These are phyloP conservation scores for Corymbia calophylla DNA, from an alignment of 441 rosid species.

Conservation along the genomic window DNA sequence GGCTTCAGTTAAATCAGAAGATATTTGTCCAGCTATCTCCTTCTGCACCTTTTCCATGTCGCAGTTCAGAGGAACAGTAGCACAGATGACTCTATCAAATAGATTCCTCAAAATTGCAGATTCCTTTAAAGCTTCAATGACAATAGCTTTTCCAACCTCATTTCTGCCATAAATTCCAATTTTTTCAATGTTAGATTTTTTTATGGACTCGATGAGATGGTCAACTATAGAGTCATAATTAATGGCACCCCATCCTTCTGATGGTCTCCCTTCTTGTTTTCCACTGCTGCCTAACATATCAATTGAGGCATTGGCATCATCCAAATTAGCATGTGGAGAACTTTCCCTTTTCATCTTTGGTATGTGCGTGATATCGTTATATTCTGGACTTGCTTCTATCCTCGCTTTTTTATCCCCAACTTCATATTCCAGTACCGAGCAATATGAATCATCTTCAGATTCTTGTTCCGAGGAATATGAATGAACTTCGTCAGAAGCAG, in stretches of 20 bases:
- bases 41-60: background rate
- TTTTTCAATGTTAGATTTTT: background rate
- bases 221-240: background rate
- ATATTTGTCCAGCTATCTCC: background rate
- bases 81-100: background rate
- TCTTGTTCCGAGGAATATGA: background rate
- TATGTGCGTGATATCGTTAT: background rate
- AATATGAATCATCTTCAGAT: background rate
- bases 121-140: background rate
- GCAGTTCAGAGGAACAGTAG: background rate
- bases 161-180: background rate
- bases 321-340: background rate
- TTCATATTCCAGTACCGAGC: background rate
- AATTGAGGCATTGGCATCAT: background rate
- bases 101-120: background rate
- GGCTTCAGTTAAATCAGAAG: background rate
- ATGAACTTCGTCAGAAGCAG: background rate
- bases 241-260: background rate
- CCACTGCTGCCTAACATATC: background rate
- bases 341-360: background rate
- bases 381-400: background rate
- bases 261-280: background rate
- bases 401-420: background rate
- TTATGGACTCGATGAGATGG: background rate
- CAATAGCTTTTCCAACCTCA: constrained; percentile 4